Base-by-base conservation (phyloP, 2,329 filamentous ascomycete species). In the Fusarium nisikadoi region DNA sequence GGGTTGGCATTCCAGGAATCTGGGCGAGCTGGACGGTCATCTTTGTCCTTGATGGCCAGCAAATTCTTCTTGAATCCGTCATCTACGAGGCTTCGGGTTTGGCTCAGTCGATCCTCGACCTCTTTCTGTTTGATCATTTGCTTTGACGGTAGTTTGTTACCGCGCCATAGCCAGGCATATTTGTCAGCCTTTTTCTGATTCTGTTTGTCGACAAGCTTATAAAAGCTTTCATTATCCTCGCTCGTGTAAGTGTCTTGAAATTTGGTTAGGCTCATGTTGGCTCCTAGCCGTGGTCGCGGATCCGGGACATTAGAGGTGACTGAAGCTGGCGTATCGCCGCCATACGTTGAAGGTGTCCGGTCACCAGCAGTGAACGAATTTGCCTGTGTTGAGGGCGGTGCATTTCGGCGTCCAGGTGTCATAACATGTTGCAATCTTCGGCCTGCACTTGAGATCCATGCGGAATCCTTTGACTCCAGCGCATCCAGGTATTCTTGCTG, bases 191-290 rank as follows among this genome's bases (percentile, higher is more conserved):
- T 89, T 80, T 94, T 95, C 68, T 91, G 87, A 78, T 98, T 99
- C 78, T 98, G 94, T 77, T 91, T 93, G 83, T 99, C 96, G 33
- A 98, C 85, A 3, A 99, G 86, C 75, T 92, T 92, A 81, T 97
- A 97, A 84, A 99, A 98, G 75, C 93, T 97, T 79, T 98, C 96
- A 79, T 98, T 98, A 80, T 99, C 96, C 81, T 99, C 96, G 78
- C 94, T 97, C 2, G 95, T 99, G 83, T 98, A 98, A 74, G 93
- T 95, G 6, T 93, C 88, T 79, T 99, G 96, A 77, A 98, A 99
- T 3, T 91, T 89, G 58, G 91, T 90, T 3, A 99, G 87, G 66
- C 92, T 94, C 85, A 98, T 90, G 75, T 91, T 92, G 45, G 91
- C 90, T 79, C 97, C 91, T 23, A 94, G 85, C 36, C 86, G 82